Base-by-base conservation (phyloP, 176 grass and related monocot species). In the Eleusine coracana region DNA sequence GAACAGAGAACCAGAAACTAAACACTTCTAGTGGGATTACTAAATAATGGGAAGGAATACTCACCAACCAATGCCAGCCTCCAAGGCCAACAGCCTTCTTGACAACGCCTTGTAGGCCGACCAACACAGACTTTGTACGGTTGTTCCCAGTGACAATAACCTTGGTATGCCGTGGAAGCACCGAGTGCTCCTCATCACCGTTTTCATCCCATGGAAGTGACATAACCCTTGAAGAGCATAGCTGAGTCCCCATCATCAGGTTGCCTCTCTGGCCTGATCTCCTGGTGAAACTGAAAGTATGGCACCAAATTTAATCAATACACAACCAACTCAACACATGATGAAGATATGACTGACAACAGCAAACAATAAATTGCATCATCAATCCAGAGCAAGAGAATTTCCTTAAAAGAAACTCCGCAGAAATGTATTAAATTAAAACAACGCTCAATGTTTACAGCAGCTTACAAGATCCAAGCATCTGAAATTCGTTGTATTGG, bases 11-110 rank as follows among this genome's bases (percentile, higher is more conserved):
- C 7, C 14, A 69, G 11, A 50, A 46, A 80, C 29, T 36, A 63
- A 86, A 71, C 45, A 88, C 14, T 85, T 88, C 74, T 15, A 74
- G 50, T 73, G 39, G 44, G 48, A 40, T 37, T n/a, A 21, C n/a
- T 48, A 27, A 65, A 78, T 45, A 78, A 67, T n/a, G 63, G 15
- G 12, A 69, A 50, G 50, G 21, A 68, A 76, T 13, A 60, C 66
- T 82, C 76, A 96, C 93, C 93, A 96, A 81, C 93, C 86, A 96
- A 79, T 96, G 93, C 93, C 93, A 96, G 55, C 93, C 93, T 71
- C 93, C 93, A 61, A 96, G 90, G 31, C 93, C 93, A 70, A 96
- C 90, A 84, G 90, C 88, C 83, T 96, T 96, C 88, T 96, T 96
- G 58, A 96, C 90, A 62, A 96, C 93, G 5, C 93, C 93, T 75